phyloP scores from a whole-genome alignment of 345 rosid genomes.

The Eucalyptus decipiens region DNA sequence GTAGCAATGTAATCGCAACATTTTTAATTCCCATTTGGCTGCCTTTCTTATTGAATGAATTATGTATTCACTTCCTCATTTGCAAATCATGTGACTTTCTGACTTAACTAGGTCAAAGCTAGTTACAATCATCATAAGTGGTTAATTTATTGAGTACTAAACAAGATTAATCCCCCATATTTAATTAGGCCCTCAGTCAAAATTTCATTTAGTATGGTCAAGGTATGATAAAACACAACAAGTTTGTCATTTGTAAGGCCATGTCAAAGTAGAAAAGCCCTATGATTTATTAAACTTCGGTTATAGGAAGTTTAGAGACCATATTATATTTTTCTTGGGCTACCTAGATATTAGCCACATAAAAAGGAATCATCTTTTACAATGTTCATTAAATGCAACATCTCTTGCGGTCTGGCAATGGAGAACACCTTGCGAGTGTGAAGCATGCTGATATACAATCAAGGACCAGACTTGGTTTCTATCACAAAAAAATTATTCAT shows the following conservation, averaged over 20 bases:
- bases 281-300: not conserved
- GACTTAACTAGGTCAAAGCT: not conserved
- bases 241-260: not conserved
- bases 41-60: not conserved
- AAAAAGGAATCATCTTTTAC: not conserved
- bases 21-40: no score
- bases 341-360: not conserved
- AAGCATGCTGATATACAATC: not conserved
- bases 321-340: not conserved
- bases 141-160: not conserved
- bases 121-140: fast-evolving
- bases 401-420: not conserved
- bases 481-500: not conserved
- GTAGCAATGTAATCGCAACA: not conserved
- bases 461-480: not conserved
- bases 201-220: not conserved
- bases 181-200: not conserved
- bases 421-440: not conserved
- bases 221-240: not conserved
- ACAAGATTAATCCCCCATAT: not conserved
- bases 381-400: not conserved
- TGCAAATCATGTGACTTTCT: not conserved
- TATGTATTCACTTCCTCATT: not conserved
- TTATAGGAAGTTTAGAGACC: not conserved
- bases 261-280: not conserved